Evolutionary conservation across 768 basidiomycete species (phyloP), one percentile per base, ranked within the genome.

Genomic region (Tulasnella sp.): DNA sequence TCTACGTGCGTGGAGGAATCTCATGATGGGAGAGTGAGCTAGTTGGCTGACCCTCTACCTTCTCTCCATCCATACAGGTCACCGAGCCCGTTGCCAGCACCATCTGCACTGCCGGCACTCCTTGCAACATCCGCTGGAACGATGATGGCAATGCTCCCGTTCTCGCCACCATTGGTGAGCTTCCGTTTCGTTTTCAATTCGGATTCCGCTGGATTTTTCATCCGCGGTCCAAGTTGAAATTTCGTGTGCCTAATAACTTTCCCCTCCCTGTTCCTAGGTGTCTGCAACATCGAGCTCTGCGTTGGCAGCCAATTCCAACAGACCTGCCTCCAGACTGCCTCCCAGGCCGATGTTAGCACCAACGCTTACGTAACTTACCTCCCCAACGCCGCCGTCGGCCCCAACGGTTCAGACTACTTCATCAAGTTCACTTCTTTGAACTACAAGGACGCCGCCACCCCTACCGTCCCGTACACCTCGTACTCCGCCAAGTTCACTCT

Each of bases 401-500:
- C 80, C 69, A 78, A 77, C 26, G 26, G 46, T 37, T 20, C 6
- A 32, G 80, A 81, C 78, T 85, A 84, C 80, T 85, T 85, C 81
- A 80, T 85, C 79, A 81, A 83, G 70, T 84, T 84, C 81, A 83
- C 83, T 23, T 82, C 83, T 10, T 73, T 81, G 40, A 70, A 51
- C 10, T 75, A 82, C 37, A 83, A 84, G 73, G 82, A 83, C 79
- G 39, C 81, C 35, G 78, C 80, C 3, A 82, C 82, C 77, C 80
- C 84, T n/a, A 76, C 81, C 46, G 84, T 83, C 79, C 81, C 82
- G n/a, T 84, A 83, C 80, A 77, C 83, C 78, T 81, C 83, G n/a
- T 85, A 82, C 82, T 84, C 83, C 13, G 84, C 84, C 29, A 81
- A 79, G 67, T 84, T 84, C 80, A 82, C 81, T 81, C 82, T 42